Evolutionary conservation across 257 asterid genomes (phyloP), one percentile per base, ranked within the genome.

Genomic region (Fraxinus pennsylvanica): DNA sequence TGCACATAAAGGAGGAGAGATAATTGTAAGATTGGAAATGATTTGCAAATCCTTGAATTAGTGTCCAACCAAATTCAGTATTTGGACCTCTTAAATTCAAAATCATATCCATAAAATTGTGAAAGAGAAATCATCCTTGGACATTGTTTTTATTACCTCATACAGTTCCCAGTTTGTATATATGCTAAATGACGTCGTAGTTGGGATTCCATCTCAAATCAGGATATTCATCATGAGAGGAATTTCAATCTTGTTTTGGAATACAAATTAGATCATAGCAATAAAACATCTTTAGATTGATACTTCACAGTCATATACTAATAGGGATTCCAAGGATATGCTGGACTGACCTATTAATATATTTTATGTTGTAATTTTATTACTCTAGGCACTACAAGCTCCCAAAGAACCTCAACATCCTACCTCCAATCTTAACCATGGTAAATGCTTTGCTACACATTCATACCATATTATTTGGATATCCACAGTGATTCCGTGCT

Each of bases 401-500:
- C 94, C 98, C 69, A 96, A 91, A 88, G 99, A 93, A 88, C 99
- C 97, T 75, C 89, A 76, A 59, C 98, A 97, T 66, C 96, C 95
- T 68, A 96, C 27, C 27, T 25, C 27, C 27, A 25, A 25, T 25
- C 27, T 25, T 25, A 25, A 25, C 27, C 27, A 25, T 25, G 27
- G 27, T 25, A 25, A 25, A 25, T 25, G 27, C 27, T 25, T 25
- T 25, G 27, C 27, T 25, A 25, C 27, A 25, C 27, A 25, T 25
- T 25, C 27, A 25, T 25, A 25, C 27, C 27, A 25, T 25, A 25
- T 25, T 25, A 25, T 25, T 25, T 25, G 27, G 27, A 25, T 25
- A 25, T 25, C 27, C 27, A 25, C 27, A 25, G 27, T 25, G 27
- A 25, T 25, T 25, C 27, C 27, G 27, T 25, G 27, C 27, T 25